Evolutionary conservation across 73 alveolate species (phyloP).

Genomic region (Urostyla sp.): DNA sequence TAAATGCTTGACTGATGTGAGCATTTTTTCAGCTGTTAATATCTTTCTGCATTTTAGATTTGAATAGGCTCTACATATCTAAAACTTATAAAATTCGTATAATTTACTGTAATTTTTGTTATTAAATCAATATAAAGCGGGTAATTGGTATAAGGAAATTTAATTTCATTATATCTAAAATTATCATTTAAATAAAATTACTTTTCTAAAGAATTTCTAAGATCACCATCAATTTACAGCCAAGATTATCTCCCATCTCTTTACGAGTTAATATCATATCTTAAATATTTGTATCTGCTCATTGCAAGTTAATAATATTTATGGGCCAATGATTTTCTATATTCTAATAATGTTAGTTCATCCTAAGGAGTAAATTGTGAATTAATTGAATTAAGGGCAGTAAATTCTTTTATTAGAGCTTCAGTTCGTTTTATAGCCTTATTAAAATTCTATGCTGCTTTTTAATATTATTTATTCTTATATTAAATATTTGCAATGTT

Average conservation of each 20-base stretch:
- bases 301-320: slow-evolving; percentile 2
- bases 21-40: slow-evolving; percentile 39
- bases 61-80: slow-evolving; percentile 47
- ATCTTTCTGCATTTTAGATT: slow-evolving; percentile 29
- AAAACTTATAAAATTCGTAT: background rate
- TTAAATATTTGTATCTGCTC: slow-evolving; percentile 31
- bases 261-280: slow-evolving; percentile 10
- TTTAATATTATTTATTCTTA: slow-evolving; percentile 46
- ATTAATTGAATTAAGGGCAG: too few relatives aligned
- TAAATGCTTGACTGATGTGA: background rate
- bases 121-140: slow-evolving; percentile 39
- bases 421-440: slow-evolving; percentile 10
- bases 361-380: background rate
- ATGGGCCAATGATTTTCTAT: slow-evolving; percentile 25
- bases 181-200: too few relatives aligned
- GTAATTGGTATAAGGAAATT: slow-evolving; percentile 21
- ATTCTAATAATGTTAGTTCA: background rate
- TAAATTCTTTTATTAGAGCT: background rate
- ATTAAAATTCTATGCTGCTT: slow-evolving; percentile 63
- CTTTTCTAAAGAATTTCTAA: slow-evolving; percentile 20
- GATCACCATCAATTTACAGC: slow-evolving; percentile 31
- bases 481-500: slow-evolving; percentile 71
- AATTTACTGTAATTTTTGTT: slow-evolving; percentile 20
- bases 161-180: slow-evolving; percentile 6
- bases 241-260: slow-evolving; percentile 11